Evolutionary conservation across 2,329 filamentous ascomycete genomes (phyloP), one percentile per base, ranked within the genome.

Genomic region (Nemania sp.): DNA sequence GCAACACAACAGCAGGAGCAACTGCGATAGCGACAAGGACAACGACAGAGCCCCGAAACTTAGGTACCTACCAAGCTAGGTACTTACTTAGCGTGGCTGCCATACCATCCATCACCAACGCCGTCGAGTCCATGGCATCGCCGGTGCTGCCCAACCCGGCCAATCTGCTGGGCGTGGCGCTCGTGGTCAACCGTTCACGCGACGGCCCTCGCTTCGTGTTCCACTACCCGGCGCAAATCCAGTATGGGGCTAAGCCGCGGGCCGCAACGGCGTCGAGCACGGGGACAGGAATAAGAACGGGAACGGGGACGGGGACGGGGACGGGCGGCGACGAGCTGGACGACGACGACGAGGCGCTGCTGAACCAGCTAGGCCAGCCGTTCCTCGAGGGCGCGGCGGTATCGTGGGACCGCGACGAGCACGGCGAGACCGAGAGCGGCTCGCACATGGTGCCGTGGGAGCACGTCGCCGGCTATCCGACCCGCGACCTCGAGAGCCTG

Each of bases 191-290:
- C 65, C 82, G 88, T 61, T 89, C 88, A 28, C 84, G 88, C 61
- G 88, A 90, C 63, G 90, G 91, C 14, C 89, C 91, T 23, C 84
- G 86, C 60, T 88, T 94, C 64, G 88, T 94, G 64, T 96, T 92
- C 71, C 90, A 96, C 72, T 94, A 94, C 66, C 91, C 91, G n/a
- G 80, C 86, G n/a, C 70, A 75, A 41, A 77, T 82, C 37, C 68
- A 67, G 7, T 68, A 63, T 72, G 75, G 65, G 71, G 77, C 60
- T 71, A 75, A 49, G 48, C 42, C 44, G 46, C 57, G 54, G 19
- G 31, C 41, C 26, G n/a, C 54, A 5, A 37, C 48, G 6, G 61
- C 72, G 33, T 66, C 72, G n/a, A n/a, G n/a, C n/a, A n/a, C n/a
- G n/a, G n/a, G n/a, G n/a, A n/a, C n/a, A n/a, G n/a, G n/a, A n/a